Evolutionary conservation across 2,329 filamentous ascomycete species (phyloP), one percentile per base, ranked within the genome.

Genomic region (Colletotrichum melonis): DNA sequence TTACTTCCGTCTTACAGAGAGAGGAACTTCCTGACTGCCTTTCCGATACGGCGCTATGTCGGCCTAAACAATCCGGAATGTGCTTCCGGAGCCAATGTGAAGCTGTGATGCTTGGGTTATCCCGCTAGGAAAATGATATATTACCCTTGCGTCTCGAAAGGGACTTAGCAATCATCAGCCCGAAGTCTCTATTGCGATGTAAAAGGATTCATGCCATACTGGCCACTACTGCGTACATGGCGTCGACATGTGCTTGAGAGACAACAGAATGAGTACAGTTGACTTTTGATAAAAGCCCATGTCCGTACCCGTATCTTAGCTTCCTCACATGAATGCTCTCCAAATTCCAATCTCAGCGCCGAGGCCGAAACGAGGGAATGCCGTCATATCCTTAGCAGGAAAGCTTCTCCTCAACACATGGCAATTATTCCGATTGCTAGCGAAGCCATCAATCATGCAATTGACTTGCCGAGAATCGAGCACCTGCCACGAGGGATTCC

Each of bases 301-400:
- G 3, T 19, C 6, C 38, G 16, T 42, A 42, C 16, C 22, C 42
- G 32, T 35, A 35, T 11, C 14, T 26, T 9, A 49, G 24, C 42
- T 49, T 22, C 42, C 46, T 55, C 62, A 64, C 62, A 55, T 64
- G 62, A 54, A 24, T 35, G 35, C 30, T 55, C 42, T 55, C 62
- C 8, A 32, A 9, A 28, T 26, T n/a, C 26, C 30, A 19, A 11
- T 28, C 19, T 12, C 12, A 16, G 26, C 46, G 12, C 49, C 49
- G 22, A 64, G 62, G 49, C 32, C 14, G 30, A 28, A 26, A 11
- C 11, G 5, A 14, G 26, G n/a, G 11, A 8, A 14, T 55, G 49
- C 8, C 62, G 49, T 64, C 62, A 55, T 64, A 11, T n/a, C 30
- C 14, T 19, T 19, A 42, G 38, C 14, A 19, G 4, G n/a, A 35